These are phyloP conservation scores for Boletus reticuloceps DNA, from an alignment of 768 basidiomycete species.

Conservation along the genomic window DNA sequence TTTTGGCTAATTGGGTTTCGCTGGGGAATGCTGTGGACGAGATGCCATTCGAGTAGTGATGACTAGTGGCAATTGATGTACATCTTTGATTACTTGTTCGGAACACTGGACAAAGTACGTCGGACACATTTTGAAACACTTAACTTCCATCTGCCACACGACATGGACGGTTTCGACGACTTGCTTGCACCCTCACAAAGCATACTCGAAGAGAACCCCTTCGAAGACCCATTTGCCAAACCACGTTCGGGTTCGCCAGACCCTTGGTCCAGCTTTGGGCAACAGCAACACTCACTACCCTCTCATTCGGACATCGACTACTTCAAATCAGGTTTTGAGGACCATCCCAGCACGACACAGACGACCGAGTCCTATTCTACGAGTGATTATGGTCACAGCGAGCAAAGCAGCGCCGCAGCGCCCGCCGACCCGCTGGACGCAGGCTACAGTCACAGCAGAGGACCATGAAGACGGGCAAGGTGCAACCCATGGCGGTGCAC, in stretches of 20 bases:
- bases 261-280: constrained; percentile 69
- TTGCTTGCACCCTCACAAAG: constrained; percentile 59
- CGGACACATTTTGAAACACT: not conserved
- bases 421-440: constrained; percentile 44
- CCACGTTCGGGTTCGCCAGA: constrained; percentile 65
- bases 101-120: too few relatives aligned
- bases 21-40: constrained; percentile 65
- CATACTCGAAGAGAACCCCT: constrained; percentile 72
- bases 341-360: constrained; percentile 20
- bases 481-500: constrained; percentile 10
- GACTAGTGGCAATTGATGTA: constrained; percentile 2
- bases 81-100: not conserved
- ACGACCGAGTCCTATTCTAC: constrained; percentile 37
- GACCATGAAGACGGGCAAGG: constrained; percentile 31
- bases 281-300: constrained; percentile 20
- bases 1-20: constrained; percentile 71
- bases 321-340: constrained; percentile 29
- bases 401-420: constrained; percentile 12
- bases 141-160: not conserved
- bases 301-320: constrained; percentile 25
- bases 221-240: constrained; percentile 68
- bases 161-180: constrained; percentile 80
- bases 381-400: constrained; percentile 33
- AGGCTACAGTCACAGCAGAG: constrained; percentile 29
- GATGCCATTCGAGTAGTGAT: constrained; percentile 80